Evolutionary conservation across 441 rosid genomes (phyloP).

Genomic region (Populus hybrid): DNA sequence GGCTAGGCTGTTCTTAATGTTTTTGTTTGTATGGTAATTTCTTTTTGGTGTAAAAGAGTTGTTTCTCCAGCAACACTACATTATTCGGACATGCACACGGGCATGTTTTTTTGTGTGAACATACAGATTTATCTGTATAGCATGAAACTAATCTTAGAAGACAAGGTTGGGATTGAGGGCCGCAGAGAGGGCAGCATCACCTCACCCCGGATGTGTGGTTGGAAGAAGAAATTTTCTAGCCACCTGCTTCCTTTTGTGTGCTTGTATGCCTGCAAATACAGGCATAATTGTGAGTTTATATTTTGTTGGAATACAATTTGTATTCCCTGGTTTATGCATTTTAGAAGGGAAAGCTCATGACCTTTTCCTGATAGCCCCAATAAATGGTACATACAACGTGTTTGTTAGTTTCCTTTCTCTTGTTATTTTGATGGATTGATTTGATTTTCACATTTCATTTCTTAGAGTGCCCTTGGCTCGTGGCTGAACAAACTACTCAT

Average conservation of each 20-base stretch:
- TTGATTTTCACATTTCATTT: not conserved
- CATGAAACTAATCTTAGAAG: not conserved
- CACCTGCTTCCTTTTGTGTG: not conserved
- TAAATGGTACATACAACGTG: not conserved
- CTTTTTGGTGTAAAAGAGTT: not conserved
- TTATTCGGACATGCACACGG: not conserved
- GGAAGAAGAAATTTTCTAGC: not conserved
- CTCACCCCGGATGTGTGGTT: not conserved
- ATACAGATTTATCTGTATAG: not conserved
- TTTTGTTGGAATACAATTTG: not conserved
- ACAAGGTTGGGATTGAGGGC: not conserved
- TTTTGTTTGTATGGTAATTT: not conserved
- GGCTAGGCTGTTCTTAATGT: not conserved
- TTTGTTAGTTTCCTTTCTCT: not conserved
- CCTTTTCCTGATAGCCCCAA: not conserved
- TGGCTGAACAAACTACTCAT: not conserved
- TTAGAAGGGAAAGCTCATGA: not conserved
- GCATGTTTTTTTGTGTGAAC: not conserved
- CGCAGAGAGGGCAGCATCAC: not conserved
- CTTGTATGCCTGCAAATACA: not conserved
- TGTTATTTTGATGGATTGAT: constrained; percentile 1
- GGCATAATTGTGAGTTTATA: not conserved
- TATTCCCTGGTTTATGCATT: not conserved
- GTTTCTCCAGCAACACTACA: not conserved
- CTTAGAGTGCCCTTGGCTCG: not conserved